Evolutionary conservation across 345 rosid species (phyloP), one percentile per base, ranked within the genome.

Genomic region (Corchorus capsularis): DNA sequence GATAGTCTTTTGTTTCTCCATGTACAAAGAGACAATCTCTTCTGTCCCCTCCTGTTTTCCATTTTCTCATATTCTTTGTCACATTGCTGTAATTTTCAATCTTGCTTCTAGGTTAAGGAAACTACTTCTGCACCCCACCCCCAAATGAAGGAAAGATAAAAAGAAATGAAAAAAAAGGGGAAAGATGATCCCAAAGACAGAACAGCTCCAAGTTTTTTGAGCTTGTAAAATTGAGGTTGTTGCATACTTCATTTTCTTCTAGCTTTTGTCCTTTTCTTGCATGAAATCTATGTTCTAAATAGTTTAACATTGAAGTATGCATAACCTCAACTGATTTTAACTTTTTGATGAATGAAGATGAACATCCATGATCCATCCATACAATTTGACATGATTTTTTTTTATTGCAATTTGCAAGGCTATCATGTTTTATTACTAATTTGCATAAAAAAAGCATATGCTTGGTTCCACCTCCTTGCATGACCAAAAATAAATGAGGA

Each of bases 1-100:
- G 99, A 69, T 96, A 90, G 85, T 69, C 61, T 57, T 65, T 45
- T 46, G 72, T 65, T 67, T 34, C 9, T 77, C 39, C 75, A 60
- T 76, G 73, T 75, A 43, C 81, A 80, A 66, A 69, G 66, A 53
- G 57, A 81, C 64, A 74, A 50, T 49, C 66, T 14, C 53, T 2
- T 22, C 73, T 4, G 10, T 41, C 49, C 34, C 9, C 62, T 37
- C 72, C 39, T 47, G 13, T 46, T 60, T 37, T 43, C 64, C 61
- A 54, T 14, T 41, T 45, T 61, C n/a, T 17, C n/a, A 50, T 27
- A 73, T 61, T 74, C 61, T 63, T 47, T 63, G 35, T 37, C 35
- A 35, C 10, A 37, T 53, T 35, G 32, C 47, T 41, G 56, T 45
- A 67, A 67, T 70, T 59, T 52, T 53, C 32, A 34, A 70, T 11